Evolutionary conservation across 169 alveolate genomes (phyloP).

Genomic region (Eimeria acervulina): DNA sequence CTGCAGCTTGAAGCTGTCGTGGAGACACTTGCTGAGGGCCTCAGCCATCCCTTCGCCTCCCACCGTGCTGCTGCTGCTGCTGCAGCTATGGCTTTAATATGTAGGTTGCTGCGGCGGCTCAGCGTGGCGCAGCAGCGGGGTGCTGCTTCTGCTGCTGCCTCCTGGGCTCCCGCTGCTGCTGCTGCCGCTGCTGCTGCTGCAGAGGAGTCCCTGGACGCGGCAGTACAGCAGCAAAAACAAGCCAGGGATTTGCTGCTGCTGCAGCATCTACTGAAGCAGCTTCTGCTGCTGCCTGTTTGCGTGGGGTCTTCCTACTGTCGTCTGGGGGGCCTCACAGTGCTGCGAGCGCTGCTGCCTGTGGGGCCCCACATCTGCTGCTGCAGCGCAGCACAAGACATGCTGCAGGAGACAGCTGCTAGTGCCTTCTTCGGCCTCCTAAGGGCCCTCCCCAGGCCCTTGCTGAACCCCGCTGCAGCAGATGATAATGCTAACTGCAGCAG

Average conservation of each 20-base stretch:
- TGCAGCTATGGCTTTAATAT: slow-evolving; percentile 16
- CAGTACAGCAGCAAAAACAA: not conserved
- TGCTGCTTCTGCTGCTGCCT: not conserved
- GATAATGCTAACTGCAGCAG: not conserved
- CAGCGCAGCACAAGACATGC: not conserved
- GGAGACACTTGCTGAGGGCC: slow-evolving; percentile 26
- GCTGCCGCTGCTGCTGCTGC: slow-evolving; percentile 8
- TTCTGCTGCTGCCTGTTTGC: slow-evolving; percentile 32
- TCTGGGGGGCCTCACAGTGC: slow-evolving; percentile 39
- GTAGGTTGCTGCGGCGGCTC: slow-evolving; percentile 56
- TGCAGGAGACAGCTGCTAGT: not conserved
- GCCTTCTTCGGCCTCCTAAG: not conserved
- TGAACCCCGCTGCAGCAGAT: not conserved
- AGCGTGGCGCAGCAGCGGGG: not conserved
- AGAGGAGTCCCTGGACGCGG: not conserved
- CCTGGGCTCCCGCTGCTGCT: not conserved
- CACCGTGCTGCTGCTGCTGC: slow-evolving; percentile 28
- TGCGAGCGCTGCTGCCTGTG: slow-evolving; percentile 26
- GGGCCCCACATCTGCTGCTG: slow-evolving; percentile 23
- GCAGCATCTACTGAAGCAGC: slow-evolving; percentile 34
- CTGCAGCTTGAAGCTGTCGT: slow-evolving; percentile 35
- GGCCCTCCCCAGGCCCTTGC: not conserved
- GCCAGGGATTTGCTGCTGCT: slow-evolving; percentile 24
- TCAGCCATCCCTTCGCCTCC: not conserved
- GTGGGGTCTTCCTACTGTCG: not conserved